phyloP scores from a whole-genome alignment of 768 basidiomycete genomes.

The Lentinus brumalis region DNA sequence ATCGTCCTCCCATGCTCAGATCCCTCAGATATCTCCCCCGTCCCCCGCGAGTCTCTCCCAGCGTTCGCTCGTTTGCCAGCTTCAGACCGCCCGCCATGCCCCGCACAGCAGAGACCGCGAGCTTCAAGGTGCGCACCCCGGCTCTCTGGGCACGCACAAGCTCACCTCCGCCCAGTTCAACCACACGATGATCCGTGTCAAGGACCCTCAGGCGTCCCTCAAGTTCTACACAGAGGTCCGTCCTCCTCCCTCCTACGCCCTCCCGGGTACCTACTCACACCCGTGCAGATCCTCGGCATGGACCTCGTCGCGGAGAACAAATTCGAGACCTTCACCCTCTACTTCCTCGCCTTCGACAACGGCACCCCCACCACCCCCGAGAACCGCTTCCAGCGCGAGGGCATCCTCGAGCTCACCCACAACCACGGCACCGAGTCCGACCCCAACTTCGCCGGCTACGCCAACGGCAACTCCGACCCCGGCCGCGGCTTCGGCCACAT shows the following conservation, averaged over 20 bases:
- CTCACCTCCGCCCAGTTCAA: slow-evolving; percentile 55
- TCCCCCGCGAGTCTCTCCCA: not conserved
- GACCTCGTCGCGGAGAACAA: slow-evolving; percentile 49
- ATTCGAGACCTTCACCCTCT: slow-evolving; percentile 69
- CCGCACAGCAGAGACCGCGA: slow-evolving; percentile 62
- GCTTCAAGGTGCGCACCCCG: slow-evolving; percentile 50
- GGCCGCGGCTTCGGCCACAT: slow-evolving; percentile 87
- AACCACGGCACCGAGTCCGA: slow-evolving; percentile 91
- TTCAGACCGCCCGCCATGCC: slow-evolving; percentile 46
- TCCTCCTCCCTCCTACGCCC: not conserved
- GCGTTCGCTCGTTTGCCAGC: slow-evolving; percentile 9
- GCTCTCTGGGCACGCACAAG: not conserved
- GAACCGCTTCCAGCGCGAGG: slow-evolving; percentile 25
- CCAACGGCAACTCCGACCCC: slow-evolving; percentile 83
- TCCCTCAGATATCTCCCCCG: not conserved
- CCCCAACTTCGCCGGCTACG: slow-evolving; percentile 76
- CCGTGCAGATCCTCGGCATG: slow-evolving; percentile 33
- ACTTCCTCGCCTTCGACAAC: slow-evolving; percentile 82
- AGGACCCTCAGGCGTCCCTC: slow-evolving; percentile 81
- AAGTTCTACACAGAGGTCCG: slow-evolving; percentile 77
- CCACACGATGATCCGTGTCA: slow-evolving; percentile 88
- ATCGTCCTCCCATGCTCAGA: not conserved
- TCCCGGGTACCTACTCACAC: not conserved
- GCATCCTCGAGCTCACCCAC: slow-evolving; percentile 79
- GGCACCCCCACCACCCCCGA: slow-evolving; percentile 29